Conservation (phyloP, 495 filamentous ascomycete genomes). For the Glarea lozoyensis region DNA sequence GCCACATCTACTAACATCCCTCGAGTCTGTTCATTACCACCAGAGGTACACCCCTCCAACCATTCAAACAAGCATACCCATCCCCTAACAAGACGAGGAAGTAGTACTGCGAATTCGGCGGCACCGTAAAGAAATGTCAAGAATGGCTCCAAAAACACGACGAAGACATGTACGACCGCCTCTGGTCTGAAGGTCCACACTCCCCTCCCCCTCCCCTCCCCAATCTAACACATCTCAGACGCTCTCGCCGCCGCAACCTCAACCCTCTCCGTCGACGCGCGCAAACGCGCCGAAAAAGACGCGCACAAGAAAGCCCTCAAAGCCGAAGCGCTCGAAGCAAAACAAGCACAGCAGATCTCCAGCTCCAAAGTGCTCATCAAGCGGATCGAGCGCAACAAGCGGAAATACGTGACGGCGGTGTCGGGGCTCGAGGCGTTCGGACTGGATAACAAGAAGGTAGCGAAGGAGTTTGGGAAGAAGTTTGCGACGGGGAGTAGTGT, state of each 20-base stretch:
- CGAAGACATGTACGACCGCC: slow-evolving; percentile 57
- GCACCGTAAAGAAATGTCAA: slow-evolving; percentile 94
- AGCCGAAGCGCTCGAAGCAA: slow-evolving; percentile 72
- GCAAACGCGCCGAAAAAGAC: slow-evolving; percentile 89
- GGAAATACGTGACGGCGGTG: slow-evolving; percentile 92
- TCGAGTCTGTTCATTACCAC: slow-evolving; percentile 83
- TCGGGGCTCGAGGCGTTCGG: slow-evolving; percentile 82
- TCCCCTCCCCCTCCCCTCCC: slow-evolving; percentile 6
- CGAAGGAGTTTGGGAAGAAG: slow-evolving; percentile 83
- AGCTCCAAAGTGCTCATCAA: slow-evolving; percentile 82
- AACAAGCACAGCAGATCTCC: slow-evolving; percentile 63
- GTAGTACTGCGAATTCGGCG: slow-evolving; percentile 98
- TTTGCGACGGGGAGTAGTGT: slow-evolving; percentile 92
- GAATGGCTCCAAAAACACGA: slow-evolving; percentile 82
- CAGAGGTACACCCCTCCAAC: slow-evolving; percentile 35
- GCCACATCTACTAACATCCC: slow-evolving; percentile 10
- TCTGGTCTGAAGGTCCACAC: slow-evolving; percentile 76
- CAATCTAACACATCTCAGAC: slow-evolving; percentile 41
- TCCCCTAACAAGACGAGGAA: slow-evolving; percentile 11
- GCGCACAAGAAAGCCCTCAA: slow-evolving; percentile 91
- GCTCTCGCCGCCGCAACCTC: slow-evolving; percentile 73
- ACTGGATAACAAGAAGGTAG: slow-evolving; percentile 85
- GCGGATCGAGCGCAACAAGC: slow-evolving; percentile 94
- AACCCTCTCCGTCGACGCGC: slow-evolving; percentile 76
- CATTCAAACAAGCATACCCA: not conserved